phyloP scores from a whole-genome alignment of 1,284 basidiomycete genomes.

The Malassezia sympodialis region DNA sequence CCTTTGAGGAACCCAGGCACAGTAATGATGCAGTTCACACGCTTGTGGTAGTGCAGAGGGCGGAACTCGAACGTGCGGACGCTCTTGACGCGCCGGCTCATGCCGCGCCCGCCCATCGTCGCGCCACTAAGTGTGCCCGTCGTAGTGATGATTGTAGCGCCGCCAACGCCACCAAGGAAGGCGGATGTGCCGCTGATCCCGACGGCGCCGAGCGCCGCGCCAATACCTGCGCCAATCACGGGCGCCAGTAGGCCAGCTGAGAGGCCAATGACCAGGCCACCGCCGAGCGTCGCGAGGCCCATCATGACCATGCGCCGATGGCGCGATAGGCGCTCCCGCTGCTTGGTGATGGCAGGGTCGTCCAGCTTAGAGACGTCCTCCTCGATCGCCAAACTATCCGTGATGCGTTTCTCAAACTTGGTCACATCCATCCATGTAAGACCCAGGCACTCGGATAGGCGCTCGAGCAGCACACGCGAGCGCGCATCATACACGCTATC shows the following conservation, averaged over 20 bases:
- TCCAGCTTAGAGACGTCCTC: slow-evolving; percentile 39
- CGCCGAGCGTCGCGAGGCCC: slow-evolving; percentile 45
- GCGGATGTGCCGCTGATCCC: slow-evolving; percentile 42
- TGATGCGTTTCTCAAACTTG: slow-evolving; percentile 47
- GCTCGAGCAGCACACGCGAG: slow-evolving; percentile 43
- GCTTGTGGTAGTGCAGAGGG: slow-evolving; percentile 47
- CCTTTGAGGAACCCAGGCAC: slow-evolving; percentile 45
- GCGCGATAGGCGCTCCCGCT: slow-evolving; percentile 27
- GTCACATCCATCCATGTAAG: slow-evolving; percentile 47
- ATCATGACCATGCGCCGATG: slow-evolving; percentile 44
- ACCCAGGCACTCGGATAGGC: slow-evolving; percentile 34
- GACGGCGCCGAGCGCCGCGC: slow-evolving; percentile 41
- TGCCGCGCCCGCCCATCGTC: slow-evolving; percentile 40
- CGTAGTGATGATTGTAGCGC: slow-evolving; percentile 45
- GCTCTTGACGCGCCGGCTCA: slow-evolving; percentile 39
- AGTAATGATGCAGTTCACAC: slow-evolving; percentile 44
- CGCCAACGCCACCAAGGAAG: slow-evolving; percentile 45
- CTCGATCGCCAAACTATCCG: slow-evolving; percentile 45
- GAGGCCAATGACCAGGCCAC: slow-evolving; percentile 45
- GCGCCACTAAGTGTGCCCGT: slow-evolving; percentile 43
- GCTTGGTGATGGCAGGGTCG: slow-evolving; percentile 27
- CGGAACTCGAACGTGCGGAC: slow-evolving; percentile 47
- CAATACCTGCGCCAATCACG: slow-evolving; percentile 46
- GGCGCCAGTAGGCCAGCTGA: slow-evolving; percentile 43
- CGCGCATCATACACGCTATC: slow-evolving; percentile 46